Conservation (phyloP, 257 asterid species). For the Scutellaria galericulata region DNA sequence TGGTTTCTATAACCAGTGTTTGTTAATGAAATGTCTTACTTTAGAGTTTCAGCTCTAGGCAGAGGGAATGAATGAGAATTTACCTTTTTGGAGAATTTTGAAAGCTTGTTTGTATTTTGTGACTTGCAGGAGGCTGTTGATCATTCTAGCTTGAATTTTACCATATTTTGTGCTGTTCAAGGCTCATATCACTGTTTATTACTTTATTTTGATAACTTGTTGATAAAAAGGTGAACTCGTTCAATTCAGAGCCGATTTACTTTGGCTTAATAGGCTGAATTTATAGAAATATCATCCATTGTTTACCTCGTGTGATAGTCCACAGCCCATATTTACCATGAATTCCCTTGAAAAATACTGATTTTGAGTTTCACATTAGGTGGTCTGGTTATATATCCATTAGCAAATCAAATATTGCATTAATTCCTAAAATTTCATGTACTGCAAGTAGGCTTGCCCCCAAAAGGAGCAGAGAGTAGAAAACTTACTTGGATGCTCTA, state of each 20-base stretch:
- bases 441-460: not conserved
- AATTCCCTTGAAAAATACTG: too few relatives aligned
- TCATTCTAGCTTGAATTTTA: conserved; percentile 10
- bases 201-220: not conserved
- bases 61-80: not conserved
- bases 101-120: not conserved
- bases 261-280: too few relatives aligned
- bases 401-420: too few relatives aligned
- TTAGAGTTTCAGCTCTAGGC: conserved; percentile 22
- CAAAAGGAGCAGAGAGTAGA: not conserved
- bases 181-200: conserved; percentile 6
- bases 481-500: conserved; percentile 23
- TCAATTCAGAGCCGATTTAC: too few relatives aligned
- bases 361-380: too few relatives aligned
- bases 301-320: too few relatives aligned
- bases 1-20: conserved; percentile 5
- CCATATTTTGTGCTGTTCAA: conserved; percentile 7
- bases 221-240: not conserved
- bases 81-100: not conserved
- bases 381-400: too few relatives aligned
- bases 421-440: too few relatives aligned
- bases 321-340: too few relatives aligned
- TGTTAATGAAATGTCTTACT: conserved; percentile 19
- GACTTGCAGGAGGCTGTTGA: not conserved
- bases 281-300: too few relatives aligned